A percentile compares a stretch with the other conserved stretches of the same genome.
phyloP scores from a whole-genome alignment of 2,329 filamentous ascomycete genomes.

The Aureobasidium sp. region DNA sequence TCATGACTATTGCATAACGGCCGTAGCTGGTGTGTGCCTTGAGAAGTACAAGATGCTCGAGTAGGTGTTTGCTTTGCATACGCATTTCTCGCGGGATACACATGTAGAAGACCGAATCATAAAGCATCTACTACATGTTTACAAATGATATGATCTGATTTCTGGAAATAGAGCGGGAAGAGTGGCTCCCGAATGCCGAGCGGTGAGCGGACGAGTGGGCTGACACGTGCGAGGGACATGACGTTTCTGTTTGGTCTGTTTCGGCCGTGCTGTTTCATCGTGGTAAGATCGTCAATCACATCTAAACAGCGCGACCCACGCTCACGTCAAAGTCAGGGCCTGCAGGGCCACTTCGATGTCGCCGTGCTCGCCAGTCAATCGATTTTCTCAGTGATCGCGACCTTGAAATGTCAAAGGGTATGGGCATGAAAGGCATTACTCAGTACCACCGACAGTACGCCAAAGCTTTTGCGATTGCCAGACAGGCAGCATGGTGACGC shows the following conservation, averaged over 20 bases:
- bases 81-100: neutral
- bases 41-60: neutral
- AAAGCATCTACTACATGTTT: neutral
- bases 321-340: neutral
- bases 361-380: neutral
- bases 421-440: no score
- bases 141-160: neutral
- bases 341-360: neutral
- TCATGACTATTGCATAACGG: neutral
- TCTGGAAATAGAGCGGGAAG: neutral
- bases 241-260: constrained; percentile 1
- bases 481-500: constrained; percentile 2
- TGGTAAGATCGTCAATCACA: neutral
- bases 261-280: neutral
- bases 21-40: no score
- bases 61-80: neutral
- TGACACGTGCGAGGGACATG: neutral
- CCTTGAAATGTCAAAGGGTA: no score
- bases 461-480: neutral
- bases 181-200: neutral
- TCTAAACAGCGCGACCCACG: neutral
- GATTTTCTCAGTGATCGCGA: neutral
- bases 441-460: neutral
- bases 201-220: neutral
- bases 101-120: neutral